Conservation (phyloP, 305 asterid genomes). For the Fraxinus albicans region DNA sequence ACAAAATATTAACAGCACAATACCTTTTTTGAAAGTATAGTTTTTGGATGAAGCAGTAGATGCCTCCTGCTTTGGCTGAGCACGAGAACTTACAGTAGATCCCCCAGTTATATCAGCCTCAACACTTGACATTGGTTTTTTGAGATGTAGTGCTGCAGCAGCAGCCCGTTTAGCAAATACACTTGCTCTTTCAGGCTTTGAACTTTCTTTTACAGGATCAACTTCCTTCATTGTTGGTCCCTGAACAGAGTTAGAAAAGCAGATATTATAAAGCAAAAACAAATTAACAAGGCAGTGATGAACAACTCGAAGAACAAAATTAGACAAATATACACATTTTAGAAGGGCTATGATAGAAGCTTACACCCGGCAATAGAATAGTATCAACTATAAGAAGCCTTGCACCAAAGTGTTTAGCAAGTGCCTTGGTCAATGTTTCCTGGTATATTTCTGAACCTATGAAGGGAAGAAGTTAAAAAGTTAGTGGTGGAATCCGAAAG, state of each 20-base stretch:
- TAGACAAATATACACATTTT: constrained; percentile 2
- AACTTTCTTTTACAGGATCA: constrained; percentile 59
- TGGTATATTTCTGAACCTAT: constrained; percentile 91
- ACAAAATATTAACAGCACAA: not conserved
- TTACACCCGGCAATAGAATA: constrained; percentile 80
- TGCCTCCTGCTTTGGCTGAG: constrained; percentile 87
- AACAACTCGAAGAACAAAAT: not conserved
- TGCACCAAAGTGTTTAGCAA: constrained; percentile 67
- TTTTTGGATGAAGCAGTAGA: constrained; percentile 81
- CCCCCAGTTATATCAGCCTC: constrained; percentile 90
- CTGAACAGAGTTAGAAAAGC: constrained; percentile 34
- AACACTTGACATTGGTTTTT: constrained; percentile 78
- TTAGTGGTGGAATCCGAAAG: constrained; percentile 3
- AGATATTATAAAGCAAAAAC: constrained; percentile 1
- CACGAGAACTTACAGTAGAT: constrained; percentile 62
- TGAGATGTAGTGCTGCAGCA: constrained; percentile 50
- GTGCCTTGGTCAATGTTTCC: constrained; percentile 84
- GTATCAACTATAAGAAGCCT: constrained; percentile 73
- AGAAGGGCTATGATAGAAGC: constrained; percentile 31
- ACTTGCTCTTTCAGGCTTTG: constrained; percentile 71
- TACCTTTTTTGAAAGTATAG: constrained; percentile 73
- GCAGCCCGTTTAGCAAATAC: constrained; percentile 66
- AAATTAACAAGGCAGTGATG: constrained; percentile 8
- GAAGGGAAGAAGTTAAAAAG: constrained; percentile 13
- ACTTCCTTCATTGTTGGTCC: constrained; percentile 63